Percentiles rank a stretch among this genome's conserved stretches.
Evolutionary conservation across 306 rosid species (phyloP).

Genomic region (Corylus avellana): DNA sequence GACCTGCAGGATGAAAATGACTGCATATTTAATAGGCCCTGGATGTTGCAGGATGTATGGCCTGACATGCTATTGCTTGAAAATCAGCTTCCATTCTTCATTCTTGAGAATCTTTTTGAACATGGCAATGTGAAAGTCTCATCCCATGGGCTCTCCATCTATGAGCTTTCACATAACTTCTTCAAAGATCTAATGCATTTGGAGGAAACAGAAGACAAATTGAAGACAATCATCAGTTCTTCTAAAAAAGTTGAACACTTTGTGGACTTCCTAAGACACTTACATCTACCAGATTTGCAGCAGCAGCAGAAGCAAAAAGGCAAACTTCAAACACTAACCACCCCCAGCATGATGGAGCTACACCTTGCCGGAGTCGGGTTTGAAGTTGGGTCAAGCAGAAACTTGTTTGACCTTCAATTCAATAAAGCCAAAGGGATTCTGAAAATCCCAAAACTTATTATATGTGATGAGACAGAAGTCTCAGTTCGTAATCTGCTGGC

Average conservation of each 20-base stretch:
- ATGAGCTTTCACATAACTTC: slow-evolving; percentile 22
- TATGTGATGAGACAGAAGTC: background rate
- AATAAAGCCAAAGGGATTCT: slow-evolving; percentile 7
- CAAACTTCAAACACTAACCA: background rate
- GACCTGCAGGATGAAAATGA: slow-evolving; percentile 18
- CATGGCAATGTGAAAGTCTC: background rate
- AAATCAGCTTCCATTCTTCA: slow-evolving; percentile 55
- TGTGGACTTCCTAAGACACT: slow-evolving; percentile 36
- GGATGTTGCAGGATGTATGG: slow-evolving; percentile 35
- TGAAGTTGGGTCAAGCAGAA: background rate
- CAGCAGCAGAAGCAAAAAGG: background rate
- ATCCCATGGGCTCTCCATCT: background rate
- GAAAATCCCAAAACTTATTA: slow-evolving; percentile 30
- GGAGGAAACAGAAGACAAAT: background rate
- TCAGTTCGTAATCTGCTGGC: slow-evolving; percentile 27
- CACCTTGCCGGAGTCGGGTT: slow-evolving; percentile 39
- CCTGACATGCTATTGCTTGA: slow-evolving; percentile 46
- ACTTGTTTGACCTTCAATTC: slow-evolving; percentile 12
- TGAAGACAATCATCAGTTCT: background rate
- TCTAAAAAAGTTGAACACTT: slow-evolving; percentile 24
- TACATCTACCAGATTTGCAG: slow-evolving; percentile 30
- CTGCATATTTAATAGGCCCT: slow-evolving; percentile 33
- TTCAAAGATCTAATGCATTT: slow-evolving; percentile 11
- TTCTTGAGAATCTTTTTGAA: slow-evolving; percentile 31
- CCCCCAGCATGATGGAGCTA: slow-evolving; percentile 24